These are phyloP conservation scores for Manihot esculenta DNA, from an alignment of 441 rosid genomes.

Conservation along the genomic window DNA sequence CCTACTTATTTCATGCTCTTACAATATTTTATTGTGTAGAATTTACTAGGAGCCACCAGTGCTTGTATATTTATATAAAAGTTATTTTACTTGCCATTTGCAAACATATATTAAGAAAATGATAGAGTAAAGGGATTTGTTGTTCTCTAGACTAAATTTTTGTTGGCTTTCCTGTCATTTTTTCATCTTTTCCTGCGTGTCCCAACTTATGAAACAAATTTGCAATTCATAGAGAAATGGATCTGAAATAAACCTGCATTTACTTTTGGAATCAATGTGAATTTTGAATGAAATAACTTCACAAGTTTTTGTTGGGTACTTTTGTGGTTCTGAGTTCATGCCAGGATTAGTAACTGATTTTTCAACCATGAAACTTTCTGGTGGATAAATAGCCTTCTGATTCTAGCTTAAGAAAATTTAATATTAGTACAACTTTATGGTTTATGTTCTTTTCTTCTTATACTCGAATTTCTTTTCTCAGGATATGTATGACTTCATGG, in stretches of 20 bases:
- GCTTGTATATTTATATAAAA: background rate
- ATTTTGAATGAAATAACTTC: background rate
- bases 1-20: background rate
- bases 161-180: background rate
- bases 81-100: background rate
- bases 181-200: background rate
- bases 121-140: background rate
- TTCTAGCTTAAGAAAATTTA: background rate
- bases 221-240: background rate
- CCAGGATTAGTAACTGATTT: background rate
- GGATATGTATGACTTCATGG: constrained; percentile 99
- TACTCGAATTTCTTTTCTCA: constrained; percentile 30
- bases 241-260: background rate
- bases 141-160: background rate
- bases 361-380: background rate
- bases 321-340: background rate
- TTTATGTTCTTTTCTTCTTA: constrained; percentile 3
- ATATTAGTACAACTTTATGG: too few species aligned
- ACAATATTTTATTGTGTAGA: background rate
- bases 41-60: background rate
- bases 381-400: background rate
- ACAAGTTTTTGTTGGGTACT: background rate
- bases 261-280: background rate
- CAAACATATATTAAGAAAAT: background rate
- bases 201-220: background rate